Conservation (phyloP, 1,139 yeast species). For the Hyphopichia fennica region DNA sequence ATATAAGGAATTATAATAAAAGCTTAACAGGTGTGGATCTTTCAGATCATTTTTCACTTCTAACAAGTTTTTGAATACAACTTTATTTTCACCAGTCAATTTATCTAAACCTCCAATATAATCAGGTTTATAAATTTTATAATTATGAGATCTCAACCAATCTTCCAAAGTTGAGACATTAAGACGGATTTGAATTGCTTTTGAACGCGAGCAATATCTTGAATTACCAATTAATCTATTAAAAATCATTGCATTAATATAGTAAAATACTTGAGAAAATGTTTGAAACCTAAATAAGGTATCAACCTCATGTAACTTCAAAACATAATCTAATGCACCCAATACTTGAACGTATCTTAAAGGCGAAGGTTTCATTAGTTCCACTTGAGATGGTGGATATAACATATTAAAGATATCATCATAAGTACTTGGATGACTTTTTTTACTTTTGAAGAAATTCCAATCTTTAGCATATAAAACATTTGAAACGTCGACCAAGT, state of each 20-base stretch:
- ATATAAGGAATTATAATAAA: conserved; percentile 57
- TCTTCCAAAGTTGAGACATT: conserved; percentile 87
- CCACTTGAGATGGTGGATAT: conserved; percentile 67
- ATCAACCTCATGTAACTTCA: conserved; percentile 79
- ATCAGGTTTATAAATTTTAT: conserved; percentile 50
- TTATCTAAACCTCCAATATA: conserved; percentile 23
- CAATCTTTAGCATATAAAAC: conserved; percentile 69
- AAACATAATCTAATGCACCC: conserved; percentile 84
- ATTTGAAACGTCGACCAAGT: conserved; percentile 63
- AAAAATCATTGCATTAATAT: conserved; percentile 72
- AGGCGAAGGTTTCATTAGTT: conserved; percentile 80
- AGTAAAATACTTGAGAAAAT: conserved; percentile 74
- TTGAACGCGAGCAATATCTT: conserved; percentile 71
- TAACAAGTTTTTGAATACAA: conserved; percentile 24
- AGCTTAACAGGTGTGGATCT: conserved; percentile 36
- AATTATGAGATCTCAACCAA: conserved; percentile 85
- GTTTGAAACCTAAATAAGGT: conserved; percentile 75
- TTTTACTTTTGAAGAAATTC: conserved; percentile 65
- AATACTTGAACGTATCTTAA: conserved; percentile 79
- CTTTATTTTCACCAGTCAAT: conserved; percentile 9
- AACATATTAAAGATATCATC: conserved; percentile 70
- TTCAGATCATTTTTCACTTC: conserved; percentile 13
- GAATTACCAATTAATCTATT: conserved; percentile 68
- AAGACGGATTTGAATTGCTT: conserved; percentile 86
- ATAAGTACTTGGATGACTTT: conserved; percentile 47